phyloP scores from a whole-genome alignment of 331 rosid genomes.

The Cydonia oblonga region DNA sequence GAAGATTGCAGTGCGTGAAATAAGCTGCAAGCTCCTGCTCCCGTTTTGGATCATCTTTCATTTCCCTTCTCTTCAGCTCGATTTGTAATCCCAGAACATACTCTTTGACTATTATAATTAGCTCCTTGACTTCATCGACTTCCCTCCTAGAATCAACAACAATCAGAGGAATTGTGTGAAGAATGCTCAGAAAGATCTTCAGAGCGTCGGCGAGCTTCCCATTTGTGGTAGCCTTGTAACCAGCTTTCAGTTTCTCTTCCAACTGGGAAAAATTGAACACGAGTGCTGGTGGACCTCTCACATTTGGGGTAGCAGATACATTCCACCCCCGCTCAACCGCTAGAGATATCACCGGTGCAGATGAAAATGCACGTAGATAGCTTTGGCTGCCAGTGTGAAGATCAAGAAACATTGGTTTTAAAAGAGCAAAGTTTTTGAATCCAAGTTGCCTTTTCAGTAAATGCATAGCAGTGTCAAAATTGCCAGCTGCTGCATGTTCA shows the following conservation, averaged over 20 bases:
- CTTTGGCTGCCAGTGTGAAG: slow-evolving; percentile 72
- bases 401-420: slow-evolving; percentile 74
- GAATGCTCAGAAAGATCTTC: slow-evolving; percentile 49
- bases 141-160: slow-evolving; percentile 94
- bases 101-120: slow-evolving; percentile 68
- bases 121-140: slow-evolving; percentile 91
- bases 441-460: slow-evolving; percentile 88
- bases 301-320: slow-evolving; percentile 71
- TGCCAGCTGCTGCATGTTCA: slow-evolving; percentile 94
- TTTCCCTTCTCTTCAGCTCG: slow-evolving; percentile 87
- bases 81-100: slow-evolving; percentile 75
- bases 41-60: slow-evolving; percentile 52
- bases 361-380: slow-evolving; percentile 63
- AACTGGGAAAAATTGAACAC: slow-evolving; percentile 59
- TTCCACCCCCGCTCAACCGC: slow-evolving; percentile 92
- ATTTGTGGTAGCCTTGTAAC: slow-evolving; percentile 75
- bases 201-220: slow-evolving; percentile 83
- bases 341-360: slow-evolving; percentile 63
- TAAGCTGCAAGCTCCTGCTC: slow-evolving; percentile 95
- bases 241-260: slow-evolving; percentile 87
- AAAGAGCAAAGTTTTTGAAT: slow-evolving; percentile 60
- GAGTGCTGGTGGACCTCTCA: slow-evolving; percentile 76
- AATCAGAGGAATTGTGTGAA: slow-evolving; percentile 72
- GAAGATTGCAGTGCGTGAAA: slow-evolving; percentile 95
- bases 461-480: slow-evolving; percentile 93